Base-by-base conservation (phyloP, 148 eudicot genomes). In the Dianthus caryophyllus region DNA sequence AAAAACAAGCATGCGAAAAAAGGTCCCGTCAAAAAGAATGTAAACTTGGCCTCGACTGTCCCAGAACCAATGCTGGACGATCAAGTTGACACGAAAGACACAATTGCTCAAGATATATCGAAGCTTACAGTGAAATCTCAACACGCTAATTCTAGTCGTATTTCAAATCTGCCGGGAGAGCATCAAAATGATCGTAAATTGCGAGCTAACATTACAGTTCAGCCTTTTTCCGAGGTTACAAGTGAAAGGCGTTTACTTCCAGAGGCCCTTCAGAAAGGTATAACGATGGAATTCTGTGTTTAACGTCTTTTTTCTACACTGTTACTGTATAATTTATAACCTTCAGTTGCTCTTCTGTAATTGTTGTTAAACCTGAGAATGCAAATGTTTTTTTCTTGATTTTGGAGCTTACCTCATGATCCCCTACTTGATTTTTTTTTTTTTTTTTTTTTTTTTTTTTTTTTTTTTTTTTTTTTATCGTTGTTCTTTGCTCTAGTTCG, bases 1-100 rank as follows among this genome's bases (percentile, higher is more conserved):
- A 69, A 75, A 74, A 69, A 56, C 64, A 85, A 84, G 80, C 82
- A 62, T 75, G 83, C 58, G 29, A 81, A 72, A 72, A 83, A 69
- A 78, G 70, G 70, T 51, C 55, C 70, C 62, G 44, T 61, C 55
- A 76, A 71, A 61, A 80, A 76, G 74, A 83, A 76, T 58, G 74
- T 70, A 72, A 88, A 84, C 84, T 78, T 70, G 65, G 72, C 66
- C 27, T 81, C 78, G 54, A 29, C 77, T 59, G 52, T 76, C 70
- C 24, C 70, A 48, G 66, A 33, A 61, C 74, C 51, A 46, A 68
- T 72, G 18, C 66, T 65, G 51, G 67, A 56, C 20, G 70, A 61
- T 68, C 69, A 71, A 56, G 70, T 62, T 68, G 74, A 69, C 61
- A 69, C 16, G 29, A 73, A 73, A 62, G 84, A 67, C 59, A 70